Conservation (phyloP, 306 rosid species). For the Acacia acuminata region DNA sequence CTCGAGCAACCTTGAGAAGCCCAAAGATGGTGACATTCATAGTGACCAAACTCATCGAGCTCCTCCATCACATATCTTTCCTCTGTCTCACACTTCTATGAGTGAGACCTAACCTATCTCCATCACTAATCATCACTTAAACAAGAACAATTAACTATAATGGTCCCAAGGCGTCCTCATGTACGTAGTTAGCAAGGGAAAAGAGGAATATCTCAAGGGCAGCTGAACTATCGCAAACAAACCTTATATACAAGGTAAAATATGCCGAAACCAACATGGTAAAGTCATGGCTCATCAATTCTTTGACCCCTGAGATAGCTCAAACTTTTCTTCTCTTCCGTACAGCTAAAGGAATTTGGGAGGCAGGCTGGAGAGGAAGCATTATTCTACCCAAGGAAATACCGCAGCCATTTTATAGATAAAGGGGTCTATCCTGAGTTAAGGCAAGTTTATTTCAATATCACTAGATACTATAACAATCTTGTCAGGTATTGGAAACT, state of each 20-base stretch:
- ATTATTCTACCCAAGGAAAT: neutral
- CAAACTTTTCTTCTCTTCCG: neutral
- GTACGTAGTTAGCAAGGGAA: neutral
- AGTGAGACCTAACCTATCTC: too few relatives aligned
- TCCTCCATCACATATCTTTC: too few relatives aligned
- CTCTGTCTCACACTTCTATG: too few relatives aligned
- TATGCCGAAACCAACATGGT: neutral
- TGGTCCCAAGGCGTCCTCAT: neutral
- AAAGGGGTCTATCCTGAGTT: neutral
- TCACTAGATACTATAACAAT: neutral
- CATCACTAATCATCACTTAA: neutral
- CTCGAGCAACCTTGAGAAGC: too few relatives aligned
- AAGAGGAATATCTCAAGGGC: neutral
- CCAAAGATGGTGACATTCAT: too few relatives aligned
- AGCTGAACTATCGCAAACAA: neutral
- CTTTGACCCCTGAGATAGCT: neutral
- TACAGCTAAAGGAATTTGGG: neutral
- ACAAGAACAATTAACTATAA: neutral
- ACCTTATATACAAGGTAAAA: neutral
- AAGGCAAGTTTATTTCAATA: neutral
- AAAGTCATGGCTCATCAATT: neutral
- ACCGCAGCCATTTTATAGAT: neutral
- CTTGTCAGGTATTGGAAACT: neutral
- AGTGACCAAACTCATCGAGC: too few relatives aligned
- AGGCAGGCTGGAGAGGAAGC: neutral